Evolutionary conservation across 2,329 filamentous ascomycete species (phyloP).

Genomic region (Claviceps maximensis): DNA sequence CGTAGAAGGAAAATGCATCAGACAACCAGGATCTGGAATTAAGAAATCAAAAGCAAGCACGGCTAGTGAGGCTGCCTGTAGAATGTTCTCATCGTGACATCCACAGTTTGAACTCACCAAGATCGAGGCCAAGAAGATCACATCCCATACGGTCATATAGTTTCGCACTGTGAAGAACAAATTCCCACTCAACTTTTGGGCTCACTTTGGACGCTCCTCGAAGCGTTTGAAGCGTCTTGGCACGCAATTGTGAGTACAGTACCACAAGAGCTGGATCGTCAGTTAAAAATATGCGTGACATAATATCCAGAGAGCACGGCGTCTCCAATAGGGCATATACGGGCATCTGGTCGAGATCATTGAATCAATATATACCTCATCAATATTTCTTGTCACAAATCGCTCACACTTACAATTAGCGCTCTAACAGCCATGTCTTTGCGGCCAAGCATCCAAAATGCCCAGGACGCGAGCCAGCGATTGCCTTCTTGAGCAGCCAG

Average conservation of each 20-base stretch:
- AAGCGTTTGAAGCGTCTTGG: constrained; percentile 69
- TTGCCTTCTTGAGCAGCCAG: constrained; percentile 72
- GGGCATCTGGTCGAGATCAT: constrained; percentile 46
- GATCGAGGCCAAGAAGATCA: constrained; percentile 73
- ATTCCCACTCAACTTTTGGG: constrained; percentile 72
- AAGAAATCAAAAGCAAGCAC: not conserved
- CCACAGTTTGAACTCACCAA: constrained; percentile 40
- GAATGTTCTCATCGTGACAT: not conserved
- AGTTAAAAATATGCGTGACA: constrained; percentile 67
- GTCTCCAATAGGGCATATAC: constrained; percentile 61
- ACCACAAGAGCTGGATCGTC: constrained; percentile 85
- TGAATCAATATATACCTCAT: not conserved
- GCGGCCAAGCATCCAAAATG: constrained; percentile 79
- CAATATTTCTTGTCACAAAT: not conserved
- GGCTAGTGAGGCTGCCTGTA: not conserved
- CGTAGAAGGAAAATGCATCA: not conserved
- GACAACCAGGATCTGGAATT: too few species aligned
- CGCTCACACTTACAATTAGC: constrained; percentile 51
- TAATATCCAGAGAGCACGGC: constrained; percentile 53
- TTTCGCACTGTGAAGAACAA: constrained; percentile 72
- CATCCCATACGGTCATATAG: constrained; percentile 88
- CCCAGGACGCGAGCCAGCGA: constrained; percentile 90
- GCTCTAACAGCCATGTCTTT: constrained; percentile 74
- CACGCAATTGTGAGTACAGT: constrained; percentile 74
- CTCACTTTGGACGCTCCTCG: constrained; percentile 73